Percentiles rank a stretch among this genome's conserved stretches.
Evolutionary conservation across 495 filamentous ascomycete genomes (phyloP).

Genomic region (Platismatia glauca): DNA sequence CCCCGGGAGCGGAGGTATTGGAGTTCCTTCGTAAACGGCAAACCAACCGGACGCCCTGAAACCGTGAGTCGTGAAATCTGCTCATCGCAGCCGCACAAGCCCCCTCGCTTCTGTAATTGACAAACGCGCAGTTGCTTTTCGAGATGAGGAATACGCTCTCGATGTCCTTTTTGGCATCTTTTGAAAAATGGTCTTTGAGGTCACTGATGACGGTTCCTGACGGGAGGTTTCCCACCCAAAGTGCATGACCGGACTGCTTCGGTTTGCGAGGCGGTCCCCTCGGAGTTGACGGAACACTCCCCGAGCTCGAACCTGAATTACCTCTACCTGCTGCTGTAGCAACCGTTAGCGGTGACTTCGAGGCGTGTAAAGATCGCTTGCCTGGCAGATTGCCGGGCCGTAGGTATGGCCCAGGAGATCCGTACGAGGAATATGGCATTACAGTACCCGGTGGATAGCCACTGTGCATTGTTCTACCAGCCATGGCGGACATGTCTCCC

Average conservation of each 20-base stretch:
- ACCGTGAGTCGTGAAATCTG: conserved; percentile 85
- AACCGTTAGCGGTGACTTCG: conserved; percentile 11
- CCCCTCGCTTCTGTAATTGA: conserved; percentile 81
- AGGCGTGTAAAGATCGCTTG: conserved; percentile 16
- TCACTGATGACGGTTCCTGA: conserved; percentile 68
- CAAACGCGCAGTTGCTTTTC: conserved; percentile 96
- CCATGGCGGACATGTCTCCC: conserved; percentile 8
- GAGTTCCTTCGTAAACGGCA: conserved; percentile 69
- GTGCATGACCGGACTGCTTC: conserved; percentile 83
- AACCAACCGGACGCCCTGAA: conserved; percentile 83
- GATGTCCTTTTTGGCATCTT: conserved; percentile 64
- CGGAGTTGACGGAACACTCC: conserved; percentile 42
- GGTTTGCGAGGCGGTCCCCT: conserved; percentile 89
- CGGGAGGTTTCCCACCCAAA: conserved; percentile 95
- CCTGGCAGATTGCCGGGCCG: conserved; percentile 22
- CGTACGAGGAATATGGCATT: conserved; percentile 8
- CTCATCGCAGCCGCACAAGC: conserved; percentile 69
- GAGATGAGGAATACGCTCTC: conserved; percentile 93
- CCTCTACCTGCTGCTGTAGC: conserved; percentile 11
- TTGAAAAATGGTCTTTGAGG: conserved; percentile 85
- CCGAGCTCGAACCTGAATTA: conserved; percentile 21
- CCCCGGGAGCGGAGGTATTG: conserved; percentile 37
- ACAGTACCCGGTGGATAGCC: conserved; percentile 12
- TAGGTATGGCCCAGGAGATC: conserved; percentile 8
- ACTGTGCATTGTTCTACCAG: conserved; percentile 13